phyloP scores from a whole-genome alignment of 768 basidiomycete genomes.

The Amanita subjunquillea region DNA sequence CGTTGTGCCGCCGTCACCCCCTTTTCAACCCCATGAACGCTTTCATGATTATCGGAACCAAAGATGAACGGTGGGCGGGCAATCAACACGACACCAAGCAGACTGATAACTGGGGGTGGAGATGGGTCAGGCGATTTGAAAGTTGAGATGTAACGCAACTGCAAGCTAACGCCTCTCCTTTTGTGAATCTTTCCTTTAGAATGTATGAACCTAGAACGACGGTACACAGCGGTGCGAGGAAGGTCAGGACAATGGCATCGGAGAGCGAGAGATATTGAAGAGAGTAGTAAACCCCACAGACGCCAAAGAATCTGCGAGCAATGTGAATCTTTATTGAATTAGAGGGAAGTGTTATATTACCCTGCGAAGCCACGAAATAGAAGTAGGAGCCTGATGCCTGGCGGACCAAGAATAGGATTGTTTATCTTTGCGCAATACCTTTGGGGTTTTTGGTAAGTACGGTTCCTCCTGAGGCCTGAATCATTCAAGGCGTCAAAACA shows the following conservation, averaged over 20 bases:
- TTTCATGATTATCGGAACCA: slow-evolving; percentile 18
- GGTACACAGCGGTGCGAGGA: slow-evolving; percentile 59
- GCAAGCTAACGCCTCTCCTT: slow-evolving; percentile 42
- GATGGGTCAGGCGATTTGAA: neutral
- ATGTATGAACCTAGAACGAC: slow-evolving; percentile 52
- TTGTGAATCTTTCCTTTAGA: slow-evolving; percentile 48
- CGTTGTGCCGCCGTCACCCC: slow-evolving; percentile 28
- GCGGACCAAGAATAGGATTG: slow-evolving; percentile 61
- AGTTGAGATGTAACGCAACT: slow-evolving; percentile 15
- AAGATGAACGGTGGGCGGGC: slow-evolving; percentile 73
- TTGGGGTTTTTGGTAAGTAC: slow-evolving; percentile 8
- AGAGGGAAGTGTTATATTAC: slow-evolving; percentile 16
- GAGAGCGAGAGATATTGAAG: slow-evolving; percentile 67
- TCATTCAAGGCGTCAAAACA: neutral
- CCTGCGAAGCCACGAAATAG: slow-evolving; percentile 51
- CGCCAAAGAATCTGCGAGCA: slow-evolving; percentile 51
- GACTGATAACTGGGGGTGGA: slow-evolving; percentile 39
- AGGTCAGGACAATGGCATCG: slow-evolving; percentile 69
- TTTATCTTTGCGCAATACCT: slow-evolving; percentile 29
- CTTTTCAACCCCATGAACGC: neutral
- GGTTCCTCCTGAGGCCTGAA: too few species aligned
- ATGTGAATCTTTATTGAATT: neutral
- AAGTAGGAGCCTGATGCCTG: slow-evolving; percentile 50
- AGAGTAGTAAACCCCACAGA: slow-evolving; percentile 63
- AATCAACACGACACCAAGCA: slow-evolving; percentile 72